Evolutionary conservation across 2,329 filamentous ascomycete genomes (phyloP).

Genomic region (Alternaria angustiovoidea): DNA sequence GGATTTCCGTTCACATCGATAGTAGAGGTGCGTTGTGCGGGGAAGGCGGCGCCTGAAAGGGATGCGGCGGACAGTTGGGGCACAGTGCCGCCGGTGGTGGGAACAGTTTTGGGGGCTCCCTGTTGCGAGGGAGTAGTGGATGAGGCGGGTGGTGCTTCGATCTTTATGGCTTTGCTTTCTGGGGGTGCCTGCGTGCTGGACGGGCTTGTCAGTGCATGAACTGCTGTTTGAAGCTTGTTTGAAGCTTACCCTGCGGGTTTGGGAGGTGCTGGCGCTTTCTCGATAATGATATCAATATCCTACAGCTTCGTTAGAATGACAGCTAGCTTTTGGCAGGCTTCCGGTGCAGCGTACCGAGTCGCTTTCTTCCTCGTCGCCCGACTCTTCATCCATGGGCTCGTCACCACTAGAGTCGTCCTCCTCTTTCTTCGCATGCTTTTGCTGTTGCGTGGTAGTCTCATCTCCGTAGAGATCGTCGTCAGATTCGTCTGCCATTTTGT

Average conservation of each 20-base stretch:
- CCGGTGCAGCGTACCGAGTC: constrained; percentile 48
- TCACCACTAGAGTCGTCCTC: constrained; percentile 48
- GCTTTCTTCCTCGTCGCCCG: constrained; percentile 57
- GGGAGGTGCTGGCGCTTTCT: constrained; percentile 53
- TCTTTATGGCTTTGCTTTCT: constrained; percentile 50
- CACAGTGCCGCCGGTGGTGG: constrained; percentile 22
- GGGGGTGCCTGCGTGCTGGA: constrained; percentile 33
- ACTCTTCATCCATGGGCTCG: constrained; percentile 57
- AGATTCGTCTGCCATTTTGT: constrained; percentile 60
- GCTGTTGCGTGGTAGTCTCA: constrained; percentile 34
- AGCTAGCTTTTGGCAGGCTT: constrained; percentile 15
- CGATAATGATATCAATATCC: constrained; percentile 64
- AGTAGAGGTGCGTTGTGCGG: constrained; percentile 74
- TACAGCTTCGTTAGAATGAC: constrained; percentile 39
- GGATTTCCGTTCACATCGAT: constrained; percentile 87
- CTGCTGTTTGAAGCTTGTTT: background rate
- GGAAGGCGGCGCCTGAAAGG: constrained; percentile 59
- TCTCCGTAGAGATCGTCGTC: constrained; percentile 61
- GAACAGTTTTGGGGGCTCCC: constrained; percentile 11
- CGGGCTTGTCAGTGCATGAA: constrained; percentile 24
- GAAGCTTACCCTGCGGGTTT: constrained; percentile 46
- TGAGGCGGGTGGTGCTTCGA: constrained; percentile 42
- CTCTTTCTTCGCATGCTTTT: constrained; percentile 37
- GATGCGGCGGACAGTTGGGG: constrained; percentile 31
- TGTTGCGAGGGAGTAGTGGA: constrained; percentile 30